Base-by-base conservation (phyloP, 2,329 filamentous ascomycete genomes). In the Xylariales sp. region DNA sequence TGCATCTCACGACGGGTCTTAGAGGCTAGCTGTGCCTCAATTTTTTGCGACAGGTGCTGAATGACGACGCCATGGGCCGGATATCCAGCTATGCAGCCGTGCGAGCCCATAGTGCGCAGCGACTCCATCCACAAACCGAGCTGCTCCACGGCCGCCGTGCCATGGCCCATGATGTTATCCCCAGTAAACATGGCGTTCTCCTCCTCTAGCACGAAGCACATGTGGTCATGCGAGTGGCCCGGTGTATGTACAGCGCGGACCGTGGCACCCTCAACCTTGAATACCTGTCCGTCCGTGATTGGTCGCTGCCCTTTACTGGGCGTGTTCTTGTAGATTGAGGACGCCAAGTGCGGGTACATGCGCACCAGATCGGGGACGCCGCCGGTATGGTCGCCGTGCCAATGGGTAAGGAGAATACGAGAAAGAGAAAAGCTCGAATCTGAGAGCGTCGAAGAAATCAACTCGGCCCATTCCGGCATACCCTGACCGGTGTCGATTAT, bases 91-190 rank as follows among this genome's bases (percentile, higher is more conserved):
- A 89, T 89, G 0, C 78, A 80, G 74, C 91, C 91, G 7, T 88
- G 81, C 16, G 80, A 76, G 39, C 82, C 81, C 92, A 97, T 95
- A 65, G 14, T 28, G n/a, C 36, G 18, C 49, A 50, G 36, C 9
- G 49, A 55, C 30, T 18, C 43, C 45, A 64, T 64, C 52, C n/a
- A 50, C 43, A 65, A 32, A 36, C 70, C 62, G 72, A 97, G 83
- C 68, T 95, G 87, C 78, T 97, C 92, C 72, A 97, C 95, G 0
- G 94, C 92, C 1, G 91, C 88, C 1, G 91, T 95, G 7, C 93
- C 93, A 69, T 96, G 92, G 0, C 93, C 93, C 0, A 97, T 85
- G 0, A 97, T 90, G 77, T 94, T 96, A 78, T 97, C 93, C 2
- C 91, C 93, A 0, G 93, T 96, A 77, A 97, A 94, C 83, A 97